Evolutionary conservation across 2,329 filamentous ascomycete genomes (phyloP).

Genomic region (Scedosporium aurantiacum): DNA sequence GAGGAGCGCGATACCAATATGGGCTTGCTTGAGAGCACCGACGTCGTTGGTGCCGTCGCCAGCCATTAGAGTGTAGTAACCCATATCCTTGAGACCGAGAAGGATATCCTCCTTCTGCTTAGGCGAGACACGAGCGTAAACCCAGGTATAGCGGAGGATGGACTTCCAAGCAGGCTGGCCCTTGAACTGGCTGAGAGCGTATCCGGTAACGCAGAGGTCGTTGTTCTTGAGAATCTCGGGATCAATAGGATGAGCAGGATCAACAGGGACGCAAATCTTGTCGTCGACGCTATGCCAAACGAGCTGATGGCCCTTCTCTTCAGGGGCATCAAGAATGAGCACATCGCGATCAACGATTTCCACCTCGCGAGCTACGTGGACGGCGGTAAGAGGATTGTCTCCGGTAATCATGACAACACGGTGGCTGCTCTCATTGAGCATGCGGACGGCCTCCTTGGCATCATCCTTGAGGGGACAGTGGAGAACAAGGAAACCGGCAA

Average conservation of each 20-base stretch:
- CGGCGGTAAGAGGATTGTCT: slow-evolving; percentile 92
- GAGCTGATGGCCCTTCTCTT: slow-evolving; percentile 75
- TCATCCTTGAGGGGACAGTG: slow-evolving; percentile 96
- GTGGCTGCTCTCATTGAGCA: slow-evolving; percentile 98
- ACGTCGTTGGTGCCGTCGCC: slow-evolving; percentile 98
- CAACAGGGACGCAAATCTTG: slow-evolving; percentile 72
- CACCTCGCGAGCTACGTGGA: slow-evolving; percentile 88
- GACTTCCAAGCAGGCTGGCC: slow-evolving; percentile 64
- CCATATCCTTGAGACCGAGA: slow-evolving; percentile 89
- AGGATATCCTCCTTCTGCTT: slow-evolving; percentile 99
- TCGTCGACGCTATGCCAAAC: slow-evolving; percentile 96
- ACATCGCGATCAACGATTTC: slow-evolving; percentile 96
- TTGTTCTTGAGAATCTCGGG: slow-evolving; percentile 70
- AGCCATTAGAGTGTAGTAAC: slow-evolving; percentile 97
- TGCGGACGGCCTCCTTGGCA: slow-evolving; percentile 83
- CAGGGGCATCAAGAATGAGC: slow-evolving; percentile 87
- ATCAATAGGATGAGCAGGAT: slow-evolving; percentile 72
- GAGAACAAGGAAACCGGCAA: slow-evolving; percentile 90
- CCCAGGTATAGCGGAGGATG: slow-evolving; percentile 84
- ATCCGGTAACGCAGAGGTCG: slow-evolving; percentile 92
- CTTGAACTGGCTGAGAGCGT: slow-evolving; percentile 82
- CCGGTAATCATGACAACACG: slow-evolving; percentile 98
- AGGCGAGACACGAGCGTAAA: slow-evolving; percentile 94
- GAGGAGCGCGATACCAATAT: slow-evolving; percentile 89
- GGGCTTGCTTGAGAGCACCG: slow-evolving; percentile 92